Conservation (phyloP, 345 rosid genomes). For the Ricinus communis region DNA sequence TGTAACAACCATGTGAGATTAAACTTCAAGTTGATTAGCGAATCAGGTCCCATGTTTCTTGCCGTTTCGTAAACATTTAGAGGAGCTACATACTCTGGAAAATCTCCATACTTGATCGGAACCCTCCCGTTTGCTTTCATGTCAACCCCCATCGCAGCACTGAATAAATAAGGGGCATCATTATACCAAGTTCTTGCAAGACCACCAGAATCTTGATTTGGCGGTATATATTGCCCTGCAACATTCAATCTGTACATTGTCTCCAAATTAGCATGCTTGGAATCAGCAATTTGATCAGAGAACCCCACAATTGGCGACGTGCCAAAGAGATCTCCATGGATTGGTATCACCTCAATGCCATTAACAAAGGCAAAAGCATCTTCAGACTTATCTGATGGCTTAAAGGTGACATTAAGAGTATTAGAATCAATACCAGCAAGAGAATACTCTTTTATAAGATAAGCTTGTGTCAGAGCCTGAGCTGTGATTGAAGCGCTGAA, state of each 20-base stretch:
- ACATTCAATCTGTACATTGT: constrained; percentile 71
- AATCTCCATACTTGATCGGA: constrained; percentile 35
- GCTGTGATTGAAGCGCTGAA: constrained; percentile 75
- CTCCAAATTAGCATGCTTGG: constrained; percentile 39
- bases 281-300: constrained; percentile 38
- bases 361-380: constrained; percentile 64
- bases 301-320: constrained; percentile 50
- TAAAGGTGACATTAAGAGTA: constrained; percentile 44
- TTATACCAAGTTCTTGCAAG: constrained; percentile 70
- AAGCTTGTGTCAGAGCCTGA: constrained; percentile 67
- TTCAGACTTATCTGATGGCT: constrained; percentile 44
- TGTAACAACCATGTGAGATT: constrained; percentile 77
- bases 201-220: constrained; percentile 53
- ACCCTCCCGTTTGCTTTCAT: constrained; percentile 17
- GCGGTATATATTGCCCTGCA: constrained; percentile 60
- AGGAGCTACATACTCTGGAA: constrained; percentile 52
- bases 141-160: constrained; percentile 49
- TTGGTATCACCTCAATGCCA: constrained; percentile 61
- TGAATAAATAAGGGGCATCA: constrained; percentile 55
- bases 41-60: constrained; percentile 51
- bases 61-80: constrained; percentile 57
- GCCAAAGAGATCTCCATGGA: constrained; percentile 54
- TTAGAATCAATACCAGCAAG: constrained; percentile 42
- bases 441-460: constrained; percentile 59
- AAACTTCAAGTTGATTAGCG: constrained; percentile 38